These are phyloP conservation scores for Coelastrella sp. DNA, from an alignment of 139 green algal genomes.

Conservation along the genomic window DNA sequence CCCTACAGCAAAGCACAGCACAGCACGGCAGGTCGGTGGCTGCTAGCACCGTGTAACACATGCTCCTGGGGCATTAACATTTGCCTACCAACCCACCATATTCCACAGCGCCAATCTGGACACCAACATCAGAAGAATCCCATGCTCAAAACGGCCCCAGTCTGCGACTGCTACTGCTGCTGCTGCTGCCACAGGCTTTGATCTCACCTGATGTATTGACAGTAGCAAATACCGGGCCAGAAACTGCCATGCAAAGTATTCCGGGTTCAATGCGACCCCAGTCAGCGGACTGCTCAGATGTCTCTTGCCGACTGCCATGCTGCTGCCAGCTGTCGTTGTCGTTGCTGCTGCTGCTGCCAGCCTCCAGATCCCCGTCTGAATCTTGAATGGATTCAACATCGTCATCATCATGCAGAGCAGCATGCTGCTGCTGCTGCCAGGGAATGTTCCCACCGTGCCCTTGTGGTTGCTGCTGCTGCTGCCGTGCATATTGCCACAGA, in stretches of 20 bases:
- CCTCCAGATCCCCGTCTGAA: neutral
- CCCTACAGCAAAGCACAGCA: neutral
- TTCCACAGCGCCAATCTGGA: too few relatives aligned
- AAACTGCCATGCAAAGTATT: neutral
- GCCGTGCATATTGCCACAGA: neutral
- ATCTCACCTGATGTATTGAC: neutral
- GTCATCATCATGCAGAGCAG: too few relatives aligned
- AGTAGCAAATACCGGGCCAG: conserved; percentile 2
- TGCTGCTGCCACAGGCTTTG: too few relatives aligned
- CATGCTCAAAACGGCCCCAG: too few relatives aligned
- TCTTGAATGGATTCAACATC: too few relatives aligned
- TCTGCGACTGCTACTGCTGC: too few relatives aligned
- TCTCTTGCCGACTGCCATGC: neutral
- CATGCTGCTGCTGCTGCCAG: too few relatives aligned
- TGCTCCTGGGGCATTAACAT: too few relatives aligned
- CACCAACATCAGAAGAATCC: too few relatives aligned
- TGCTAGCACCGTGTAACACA: too few relatives aligned
- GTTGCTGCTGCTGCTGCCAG: neutral
- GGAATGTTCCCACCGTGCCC: too few relatives aligned
- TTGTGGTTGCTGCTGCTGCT: neutral
- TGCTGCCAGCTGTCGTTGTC: neutral
- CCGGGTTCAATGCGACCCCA: conserved; percentile 16
- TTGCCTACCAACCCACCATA: too few relatives aligned
- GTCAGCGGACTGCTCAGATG: neutral
- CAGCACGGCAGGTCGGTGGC: neutral